Percentiles rank a stretch among this genome's conserved stretches.
Evolutionary conservation across 306 rosid species (phyloP).

Genomic region (cucumber (Cucumis sativus)): DNA sequence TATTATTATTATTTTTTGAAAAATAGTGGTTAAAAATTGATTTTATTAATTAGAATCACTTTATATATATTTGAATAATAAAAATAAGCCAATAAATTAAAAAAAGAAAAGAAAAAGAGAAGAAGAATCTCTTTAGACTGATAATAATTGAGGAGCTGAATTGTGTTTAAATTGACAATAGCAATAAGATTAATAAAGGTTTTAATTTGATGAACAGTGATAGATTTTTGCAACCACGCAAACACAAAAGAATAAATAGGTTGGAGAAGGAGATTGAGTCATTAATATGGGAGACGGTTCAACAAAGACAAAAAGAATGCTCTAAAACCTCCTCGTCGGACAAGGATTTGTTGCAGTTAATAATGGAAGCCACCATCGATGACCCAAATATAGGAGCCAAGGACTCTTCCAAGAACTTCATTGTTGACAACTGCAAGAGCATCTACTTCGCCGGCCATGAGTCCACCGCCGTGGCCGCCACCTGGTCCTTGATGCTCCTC

Average conservation of each 20-base stretch:
- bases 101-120: too few relatives aligned
- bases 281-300: conserved; percentile 64
- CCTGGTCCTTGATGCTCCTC: conserved; percentile 85
- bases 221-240: conserved; percentile 21
- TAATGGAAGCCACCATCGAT: conserved; percentile 41
- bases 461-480: conserved; percentile 64
- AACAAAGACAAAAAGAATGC: conserved; percentile 36
- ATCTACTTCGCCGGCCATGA: conserved; percentile 96
- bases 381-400: conserved; percentile 37
- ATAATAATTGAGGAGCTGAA: too few relatives aligned
- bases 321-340: conserved; percentile 17
- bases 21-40: too few relatives aligned
- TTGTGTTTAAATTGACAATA: too few relatives aligned
- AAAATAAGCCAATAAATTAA: too few relatives aligned
- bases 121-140: too few relatives aligned
- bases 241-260: conserved; percentile 24
- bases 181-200: too few relatives aligned
- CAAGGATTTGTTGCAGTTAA: conserved; percentile 64
- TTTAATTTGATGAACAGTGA: conserved; percentile 1
- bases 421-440: conserved; percentile 85
- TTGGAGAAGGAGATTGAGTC: conserved; percentile 71
- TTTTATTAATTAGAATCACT: too few relatives aligned
- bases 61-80: too few relatives aligned
- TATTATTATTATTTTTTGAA: too few relatives aligned
- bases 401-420: conserved; percentile 48